Percentiles rank a stretch among this genome's conserved stretches.
These are phyloP conservation scores for Diversispora epigaea DNA, from an alignment of 192 early-diverging fungal genomes.

Conservation along the genomic window DNA sequence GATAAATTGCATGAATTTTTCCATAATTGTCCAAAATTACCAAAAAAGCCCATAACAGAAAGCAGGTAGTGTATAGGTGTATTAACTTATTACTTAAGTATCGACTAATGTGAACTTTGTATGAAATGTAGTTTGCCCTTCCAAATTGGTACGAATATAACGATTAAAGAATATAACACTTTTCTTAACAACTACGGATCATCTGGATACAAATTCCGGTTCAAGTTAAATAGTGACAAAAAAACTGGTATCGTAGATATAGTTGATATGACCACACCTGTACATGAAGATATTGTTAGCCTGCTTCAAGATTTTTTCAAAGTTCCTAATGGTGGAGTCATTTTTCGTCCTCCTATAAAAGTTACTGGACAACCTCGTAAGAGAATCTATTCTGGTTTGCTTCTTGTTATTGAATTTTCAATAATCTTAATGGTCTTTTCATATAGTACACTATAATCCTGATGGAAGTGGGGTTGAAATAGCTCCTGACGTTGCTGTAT, in stretches of 20 bases:
- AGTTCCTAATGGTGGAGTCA: slow-evolving; percentile 5
- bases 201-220: slow-evolving; percentile 21
- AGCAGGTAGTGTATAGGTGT: slow-evolving; percentile 18
- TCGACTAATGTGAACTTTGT: too few relatives aligned
- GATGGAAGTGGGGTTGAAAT: too few relatives aligned
- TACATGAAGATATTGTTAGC: background rate
- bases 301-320: background rate
- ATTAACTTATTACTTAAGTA: too few relatives aligned
- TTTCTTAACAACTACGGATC: slow-evolving; percentile 23
- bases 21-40: too few relatives aligned
- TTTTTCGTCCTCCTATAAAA: background rate
- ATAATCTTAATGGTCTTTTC: too few relatives aligned
- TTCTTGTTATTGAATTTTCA: slow-evolving; percentile 16
- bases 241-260: slow-evolving; percentile 17
- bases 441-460: too few relatives aligned
- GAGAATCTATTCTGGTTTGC: slow-evolving; percentile 9
- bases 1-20: too few relatives aligned
- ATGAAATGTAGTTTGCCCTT: too few relatives aligned
- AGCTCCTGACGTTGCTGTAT: too few relatives aligned
- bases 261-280: slow-evolving; percentile 4
- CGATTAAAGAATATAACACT: slow-evolving; percentile 28
- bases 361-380: background rate
- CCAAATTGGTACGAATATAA: slow-evolving; percentile 3
- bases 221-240: slow-evolving; percentile 5
- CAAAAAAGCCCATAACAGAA: too few relatives aligned